Evolutionary conservation across 371 early-diverging fungal species (phyloP).

Genomic region (Mortierella sp.): DNA sequence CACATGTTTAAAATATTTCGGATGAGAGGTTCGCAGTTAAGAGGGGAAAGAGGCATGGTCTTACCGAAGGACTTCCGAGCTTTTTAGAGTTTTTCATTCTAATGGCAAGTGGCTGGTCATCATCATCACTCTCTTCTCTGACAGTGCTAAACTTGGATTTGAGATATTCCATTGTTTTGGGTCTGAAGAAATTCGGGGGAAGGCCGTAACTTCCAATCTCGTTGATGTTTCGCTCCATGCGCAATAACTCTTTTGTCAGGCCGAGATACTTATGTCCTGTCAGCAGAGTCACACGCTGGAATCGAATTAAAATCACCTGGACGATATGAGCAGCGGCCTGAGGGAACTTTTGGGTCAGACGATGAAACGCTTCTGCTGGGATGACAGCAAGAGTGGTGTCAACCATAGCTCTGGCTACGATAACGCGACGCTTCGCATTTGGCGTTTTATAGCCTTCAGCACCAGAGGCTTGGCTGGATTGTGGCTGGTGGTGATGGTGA

Average conservation of each 20-base stretch:
- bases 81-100: slow-evolving; percentile 27
- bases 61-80: slow-evolving; percentile 26
- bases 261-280: slow-evolving; percentile 94
- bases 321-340: slow-evolving; percentile 95
- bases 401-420: slow-evolving; percentile 86
- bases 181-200: slow-evolving; percentile 73
- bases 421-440: slow-evolving; percentile 72
- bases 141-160: slow-evolving; percentile 66
- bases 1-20: too few relatives aligned
- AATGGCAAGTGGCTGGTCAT: slow-evolving; percentile 48
- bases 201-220: slow-evolving; percentile 75
- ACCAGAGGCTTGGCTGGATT: not conserved
- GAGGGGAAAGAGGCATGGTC: not conserved
- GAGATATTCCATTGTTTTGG: slow-evolving; percentile 77
- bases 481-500: slow-evolving; percentile 24
- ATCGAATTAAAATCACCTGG: slow-evolving; percentile 95
- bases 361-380: slow-evolving; percentile 93
- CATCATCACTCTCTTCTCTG: slow-evolving; percentile 61
- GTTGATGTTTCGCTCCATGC: slow-evolving; percentile 82
- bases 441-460: slow-evolving; percentile 19
- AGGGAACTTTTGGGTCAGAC: slow-evolving; percentile 91
- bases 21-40: too few relatives aligned
- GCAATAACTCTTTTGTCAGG: slow-evolving; percentile 87
- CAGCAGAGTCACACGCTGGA: slow-evolving; percentile 94
- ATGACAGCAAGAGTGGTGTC: slow-evolving; percentile 96